phyloP scores from a whole-genome alignment of 495 filamentous ascomycete species.

The Neurospora sp. region DNA sequence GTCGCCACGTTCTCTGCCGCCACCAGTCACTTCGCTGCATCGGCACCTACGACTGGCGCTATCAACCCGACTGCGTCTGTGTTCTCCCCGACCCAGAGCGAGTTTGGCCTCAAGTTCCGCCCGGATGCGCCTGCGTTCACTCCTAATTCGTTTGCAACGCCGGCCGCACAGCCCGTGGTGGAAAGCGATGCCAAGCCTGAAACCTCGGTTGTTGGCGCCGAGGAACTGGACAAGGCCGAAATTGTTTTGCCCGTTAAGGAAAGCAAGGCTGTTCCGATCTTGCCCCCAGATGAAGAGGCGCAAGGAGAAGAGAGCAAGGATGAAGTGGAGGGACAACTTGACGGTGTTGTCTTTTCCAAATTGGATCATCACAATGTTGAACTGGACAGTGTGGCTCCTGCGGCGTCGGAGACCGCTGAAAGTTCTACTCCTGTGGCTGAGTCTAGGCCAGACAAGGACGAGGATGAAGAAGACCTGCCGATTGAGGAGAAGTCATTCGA shows the following conservation, averaged over 20 bases:
- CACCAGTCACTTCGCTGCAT: slow-evolving; percentile 25
- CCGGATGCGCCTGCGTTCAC: slow-evolving; percentile 75
- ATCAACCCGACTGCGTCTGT: slow-evolving; percentile 61
- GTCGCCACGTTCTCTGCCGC: slow-evolving; percentile 22
- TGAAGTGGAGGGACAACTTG: slow-evolving; percentile 41
- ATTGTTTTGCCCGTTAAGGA: slow-evolving; percentile 52
- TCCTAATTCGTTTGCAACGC: slow-evolving; percentile 39
- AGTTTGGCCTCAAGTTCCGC: slow-evolving; percentile 68
- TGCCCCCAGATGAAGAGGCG: slow-evolving; percentile 47
- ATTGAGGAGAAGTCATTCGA: slow-evolving; percentile 31
- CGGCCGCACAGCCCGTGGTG: slow-evolving; percentile 24
- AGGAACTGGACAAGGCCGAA: slow-evolving; percentile 49
- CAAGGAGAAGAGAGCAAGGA: slow-evolving; percentile 24
- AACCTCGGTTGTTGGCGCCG: slow-evolving; percentile 63
- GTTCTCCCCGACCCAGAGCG: slow-evolving; percentile 58
- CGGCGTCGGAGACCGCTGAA: slow-evolving; percentile 46
- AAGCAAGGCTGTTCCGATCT: slow-evolving; percentile 75
- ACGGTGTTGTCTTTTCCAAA: slow-evolving; percentile 58
- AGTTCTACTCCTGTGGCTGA: slow-evolving; percentile 20
- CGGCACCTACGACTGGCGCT: slow-evolving; percentile 18
- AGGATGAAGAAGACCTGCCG: slow-evolving; percentile 20
- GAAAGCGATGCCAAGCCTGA: slow-evolving; percentile 28
- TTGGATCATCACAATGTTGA: slow-evolving; percentile 49
- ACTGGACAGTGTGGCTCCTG: slow-evolving; percentile 57
- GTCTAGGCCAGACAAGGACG: slow-evolving; percentile 2